These are phyloP conservation scores for Dorcoceras hygrometricum DNA, from an alignment of 257 asterid genomes.

Conservation along the genomic window DNA sequence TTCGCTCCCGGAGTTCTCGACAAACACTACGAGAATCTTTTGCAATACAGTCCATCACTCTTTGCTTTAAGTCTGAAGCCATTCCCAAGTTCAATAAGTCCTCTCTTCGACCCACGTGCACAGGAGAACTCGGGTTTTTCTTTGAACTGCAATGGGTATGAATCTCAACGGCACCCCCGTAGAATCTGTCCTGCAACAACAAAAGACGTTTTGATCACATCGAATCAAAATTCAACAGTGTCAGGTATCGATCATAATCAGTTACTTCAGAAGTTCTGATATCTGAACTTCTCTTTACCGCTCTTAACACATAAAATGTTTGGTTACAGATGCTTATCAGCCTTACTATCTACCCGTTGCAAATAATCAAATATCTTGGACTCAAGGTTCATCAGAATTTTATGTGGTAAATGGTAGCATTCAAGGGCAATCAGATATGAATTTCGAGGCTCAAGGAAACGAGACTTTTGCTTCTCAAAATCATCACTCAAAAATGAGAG, in stretches of 20 bases:
- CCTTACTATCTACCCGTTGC: conserved; percentile 4
- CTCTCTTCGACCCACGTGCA: conserved; percentile 36
- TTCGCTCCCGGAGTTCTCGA: conserved; percentile 52
- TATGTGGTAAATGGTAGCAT: conserved; percentile 5
- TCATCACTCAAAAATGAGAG: background rate
- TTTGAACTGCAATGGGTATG: conserved; percentile 24
- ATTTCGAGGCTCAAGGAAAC: background rate
- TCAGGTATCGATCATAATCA: conserved; percentile 32
- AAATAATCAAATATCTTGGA: conserved; percentile 19
- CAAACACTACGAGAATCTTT: conserved; percentile 49
- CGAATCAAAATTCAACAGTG: conserved; percentile 22
- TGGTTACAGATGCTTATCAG: conserved; percentile 6
- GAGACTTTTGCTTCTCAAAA: background rate
- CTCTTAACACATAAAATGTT: background rate
- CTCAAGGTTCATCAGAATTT: conserved; percentile 9
- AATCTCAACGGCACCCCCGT: conserved; percentile 15
- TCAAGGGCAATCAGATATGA: conserved; percentile 7
- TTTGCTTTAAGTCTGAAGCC: conserved; percentile 33
- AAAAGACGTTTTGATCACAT: background rate
- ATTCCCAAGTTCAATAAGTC: conserved; percentile 42
- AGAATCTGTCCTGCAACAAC: conserved; percentile 1
- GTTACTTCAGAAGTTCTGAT: background rate
- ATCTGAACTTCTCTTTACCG: too few relatives aligned
- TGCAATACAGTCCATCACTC: conserved; percentile 40
- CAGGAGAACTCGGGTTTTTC: conserved; percentile 22